Conservation (phyloP, 1,284 basidiomycete species). For the Ceratobasidium sp. region DNA sequence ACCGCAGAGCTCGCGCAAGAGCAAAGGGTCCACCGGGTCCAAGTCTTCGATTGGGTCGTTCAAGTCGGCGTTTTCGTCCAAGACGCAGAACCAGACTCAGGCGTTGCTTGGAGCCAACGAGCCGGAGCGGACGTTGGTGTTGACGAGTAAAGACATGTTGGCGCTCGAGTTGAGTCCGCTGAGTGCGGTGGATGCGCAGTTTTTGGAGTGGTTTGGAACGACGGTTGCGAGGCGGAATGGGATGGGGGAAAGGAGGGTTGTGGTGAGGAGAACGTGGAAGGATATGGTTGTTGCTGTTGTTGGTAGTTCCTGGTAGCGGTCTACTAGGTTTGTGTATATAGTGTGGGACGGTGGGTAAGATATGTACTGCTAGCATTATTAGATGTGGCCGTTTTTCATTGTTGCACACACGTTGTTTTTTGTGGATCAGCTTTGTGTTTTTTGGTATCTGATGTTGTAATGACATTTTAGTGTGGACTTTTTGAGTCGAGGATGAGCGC, state of each 20-base stretch:
- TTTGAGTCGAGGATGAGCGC: too few species aligned
- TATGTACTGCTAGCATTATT: slow-evolving; percentile 6
- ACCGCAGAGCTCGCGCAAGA: slow-evolving; percentile 57
- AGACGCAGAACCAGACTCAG: background rate
- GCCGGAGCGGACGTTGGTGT: slow-evolving; percentile 50
- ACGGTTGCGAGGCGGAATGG: slow-evolving; percentile 54
- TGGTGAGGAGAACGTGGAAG: slow-evolving; percentile 63
- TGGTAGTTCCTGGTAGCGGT: slow-evolving; percentile 52
- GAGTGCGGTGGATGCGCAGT: slow-evolving; percentile 71
- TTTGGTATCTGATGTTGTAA: too few species aligned
- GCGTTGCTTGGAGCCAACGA: slow-evolving; percentile 47
- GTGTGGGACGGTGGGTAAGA: background rate
- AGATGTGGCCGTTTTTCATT: too few species aligned
- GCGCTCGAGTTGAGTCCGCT: slow-evolving; percentile 76
- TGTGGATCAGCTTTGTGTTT: too few species aligned
- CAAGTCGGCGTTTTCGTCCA: slow-evolving; percentile 6
- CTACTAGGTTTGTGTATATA: background rate
- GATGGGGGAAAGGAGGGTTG: slow-evolving; percentile 62
- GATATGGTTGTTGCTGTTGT: slow-evolving; percentile 62
- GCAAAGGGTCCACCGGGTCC: slow-evolving; percentile 48
- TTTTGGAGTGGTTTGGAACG: slow-evolving; percentile 76
- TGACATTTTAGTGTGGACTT: too few species aligned
- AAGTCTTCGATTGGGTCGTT: slow-evolving; percentile 42
- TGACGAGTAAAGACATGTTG: slow-evolving; percentile 69
- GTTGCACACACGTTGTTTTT: too few species aligned